These are phyloP conservation scores for Calonectria henricotiae DNA, from an alignment of 2,329 filamentous ascomycete genomes.

Conservation along the genomic window DNA sequence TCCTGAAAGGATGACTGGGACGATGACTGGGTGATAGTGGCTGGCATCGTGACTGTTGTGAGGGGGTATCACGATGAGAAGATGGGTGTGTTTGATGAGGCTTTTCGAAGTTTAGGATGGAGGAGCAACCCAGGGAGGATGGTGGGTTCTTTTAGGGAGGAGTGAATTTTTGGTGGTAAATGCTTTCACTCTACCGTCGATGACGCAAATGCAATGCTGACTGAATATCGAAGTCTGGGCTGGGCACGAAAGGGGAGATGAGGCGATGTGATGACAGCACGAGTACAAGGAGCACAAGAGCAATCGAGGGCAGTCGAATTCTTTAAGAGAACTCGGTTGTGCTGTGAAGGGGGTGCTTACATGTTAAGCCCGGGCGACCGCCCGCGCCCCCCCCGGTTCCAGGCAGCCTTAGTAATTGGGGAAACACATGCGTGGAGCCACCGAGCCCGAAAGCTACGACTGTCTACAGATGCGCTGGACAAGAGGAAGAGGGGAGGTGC, in stretches of 20 bases:
- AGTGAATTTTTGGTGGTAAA: conserved; percentile 26
- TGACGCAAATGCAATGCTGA: conserved; percentile 51
- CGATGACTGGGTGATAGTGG: conserved; percentile 58
- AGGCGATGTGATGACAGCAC: conserved; percentile 43
- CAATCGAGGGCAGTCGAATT: conserved; percentile 49
- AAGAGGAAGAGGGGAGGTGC: conserved; percentile 50
- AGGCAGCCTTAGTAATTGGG: conserved; percentile 51
- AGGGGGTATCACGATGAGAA: conserved; percentile 31
- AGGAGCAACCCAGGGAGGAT: conserved; percentile 41
- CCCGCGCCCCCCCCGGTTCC: conserved; percentile 47
- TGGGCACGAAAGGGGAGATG: conserved; percentile 43
- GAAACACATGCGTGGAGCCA: conserved; percentile 46
- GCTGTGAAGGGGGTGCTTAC: conserved; percentile 48
- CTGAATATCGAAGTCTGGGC: conserved; percentile 42
- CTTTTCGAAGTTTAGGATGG: conserved; percentile 46
- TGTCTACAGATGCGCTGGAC: conserved; percentile 44
- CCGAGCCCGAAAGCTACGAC: conserved; percentile 41
- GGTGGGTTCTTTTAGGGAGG: conserved; percentile 24
- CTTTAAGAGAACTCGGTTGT: conserved; percentile 49
- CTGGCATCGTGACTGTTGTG: conserved; percentile 56
- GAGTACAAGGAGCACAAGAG: conserved; percentile 45
- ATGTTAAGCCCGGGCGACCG: conserved; percentile 53
- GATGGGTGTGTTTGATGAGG: conserved; percentile 40
- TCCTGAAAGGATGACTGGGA: conserved; percentile 61
- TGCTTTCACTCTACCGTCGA: conserved; percentile 35